Conservation (phyloP, 1,139 yeast species). For the Hansenula anomala region DNA sequence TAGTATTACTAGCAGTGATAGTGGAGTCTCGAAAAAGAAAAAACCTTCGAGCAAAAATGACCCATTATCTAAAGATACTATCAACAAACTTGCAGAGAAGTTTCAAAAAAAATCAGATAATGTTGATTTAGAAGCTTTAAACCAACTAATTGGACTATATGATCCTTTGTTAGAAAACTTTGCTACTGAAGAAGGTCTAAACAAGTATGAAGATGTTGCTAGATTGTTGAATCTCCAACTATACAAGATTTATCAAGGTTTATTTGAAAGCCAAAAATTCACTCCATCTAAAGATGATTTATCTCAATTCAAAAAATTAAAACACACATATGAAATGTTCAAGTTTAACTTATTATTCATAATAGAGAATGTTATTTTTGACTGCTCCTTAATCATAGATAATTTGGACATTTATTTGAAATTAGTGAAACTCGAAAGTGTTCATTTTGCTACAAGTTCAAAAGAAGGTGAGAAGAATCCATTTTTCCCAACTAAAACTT, state of each 20-base stretch:
- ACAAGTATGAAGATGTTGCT: constrained; percentile 23
- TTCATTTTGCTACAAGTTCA: constrained; percentile 39
- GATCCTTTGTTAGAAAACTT: constrained; percentile 16
- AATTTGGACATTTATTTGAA: constrained; percentile 60
- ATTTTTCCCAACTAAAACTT: constrained; percentile 60
- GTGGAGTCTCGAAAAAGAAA: constrained; percentile 5
- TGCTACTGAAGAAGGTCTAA: constrained; percentile 14
- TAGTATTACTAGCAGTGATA: not conserved
- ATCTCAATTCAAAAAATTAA: constrained; percentile 56
- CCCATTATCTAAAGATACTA: constrained; percentile 11
- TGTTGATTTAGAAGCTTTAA: constrained; percentile 1
- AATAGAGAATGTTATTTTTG: constrained; percentile 31
- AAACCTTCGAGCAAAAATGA: constrained; percentile 1
- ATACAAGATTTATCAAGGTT: constrained; percentile 51
- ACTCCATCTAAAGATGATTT: constrained; percentile 37
- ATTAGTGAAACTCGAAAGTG: constrained; percentile 56
- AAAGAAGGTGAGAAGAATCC: constrained; percentile 39
- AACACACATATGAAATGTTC: constrained; percentile 53
- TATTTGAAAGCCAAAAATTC: constrained; percentile 48
- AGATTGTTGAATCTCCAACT: constrained; percentile 51
- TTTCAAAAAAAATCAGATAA: not conserved
- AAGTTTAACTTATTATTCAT: constrained; percentile 40
- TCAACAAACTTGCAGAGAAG: constrained; percentile 4
- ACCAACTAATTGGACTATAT: constrained; percentile 10
- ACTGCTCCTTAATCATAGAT: constrained; percentile 43